Evolutionary conservation across 306 rosid species (phyloP).

Genomic region (Fragaria vesca): DNA sequence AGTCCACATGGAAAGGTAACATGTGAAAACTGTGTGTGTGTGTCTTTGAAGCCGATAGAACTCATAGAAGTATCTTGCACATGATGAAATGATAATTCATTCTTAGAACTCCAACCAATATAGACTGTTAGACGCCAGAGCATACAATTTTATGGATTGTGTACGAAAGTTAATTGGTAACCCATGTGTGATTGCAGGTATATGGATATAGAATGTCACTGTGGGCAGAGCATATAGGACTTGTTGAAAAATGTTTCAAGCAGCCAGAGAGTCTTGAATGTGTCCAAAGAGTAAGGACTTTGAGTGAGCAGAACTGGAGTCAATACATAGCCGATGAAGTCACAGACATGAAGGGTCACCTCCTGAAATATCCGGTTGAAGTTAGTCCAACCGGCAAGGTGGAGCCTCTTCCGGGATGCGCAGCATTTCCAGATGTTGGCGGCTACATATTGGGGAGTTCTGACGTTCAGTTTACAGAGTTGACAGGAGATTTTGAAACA

Average conservation of each 20-base stretch:
- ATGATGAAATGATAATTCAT: too few species aligned
- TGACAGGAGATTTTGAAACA: background rate
- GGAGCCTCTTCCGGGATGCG: constrained; percentile 47
- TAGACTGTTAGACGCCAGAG: background rate
- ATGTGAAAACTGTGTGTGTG: too few species aligned
- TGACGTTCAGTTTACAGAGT: too few species aligned
- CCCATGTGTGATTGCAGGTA: constrained; percentile 38
- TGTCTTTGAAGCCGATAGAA: too few species aligned
- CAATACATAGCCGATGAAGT: constrained; percentile 58
- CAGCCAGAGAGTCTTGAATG: constrained; percentile 74
- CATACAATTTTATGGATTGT: background rate
- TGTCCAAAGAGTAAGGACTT: constrained; percentile 41
- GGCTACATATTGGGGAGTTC: constrained; percentile 53
- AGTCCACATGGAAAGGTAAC: constrained; percentile 48
- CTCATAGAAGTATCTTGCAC: too few species aligned
- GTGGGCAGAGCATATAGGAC: constrained; percentile 9
- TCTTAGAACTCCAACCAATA: background rate
- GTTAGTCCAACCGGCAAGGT: constrained; percentile 66
- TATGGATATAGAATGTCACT: constrained; percentile 85
- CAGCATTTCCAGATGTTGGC: constrained; percentile 73
- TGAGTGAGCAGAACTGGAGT: constrained; percentile 75
- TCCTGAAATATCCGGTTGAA: constrained; percentile 69
- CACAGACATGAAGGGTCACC: constrained; percentile 74
- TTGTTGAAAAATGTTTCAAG: constrained; percentile 53
- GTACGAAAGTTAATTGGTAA: background rate